phyloP scores from a whole-genome alignment of 148 eudicot genomes.

The Pharnaceum exiguum region DNA sequence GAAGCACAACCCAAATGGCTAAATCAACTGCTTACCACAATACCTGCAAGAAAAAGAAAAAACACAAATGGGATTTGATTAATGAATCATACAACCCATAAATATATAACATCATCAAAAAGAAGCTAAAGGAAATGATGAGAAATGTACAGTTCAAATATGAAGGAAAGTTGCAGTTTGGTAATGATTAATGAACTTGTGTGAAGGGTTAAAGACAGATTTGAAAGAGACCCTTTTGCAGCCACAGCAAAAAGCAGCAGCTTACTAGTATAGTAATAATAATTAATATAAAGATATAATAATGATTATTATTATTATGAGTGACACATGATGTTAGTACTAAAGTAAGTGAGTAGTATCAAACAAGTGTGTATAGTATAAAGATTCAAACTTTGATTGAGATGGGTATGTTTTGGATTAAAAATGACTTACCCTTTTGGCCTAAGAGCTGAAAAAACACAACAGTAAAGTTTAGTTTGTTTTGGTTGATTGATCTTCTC shows the following conservation, averaged over 20 bases:
- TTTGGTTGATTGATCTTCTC: constrained; percentile 7
- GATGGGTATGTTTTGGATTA: constrained; percentile 8
- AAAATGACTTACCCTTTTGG: constrained; percentile 30
- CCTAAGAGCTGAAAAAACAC: too few relatives aligned
- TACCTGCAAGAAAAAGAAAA: neutral
- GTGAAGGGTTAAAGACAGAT: constrained; percentile 15
- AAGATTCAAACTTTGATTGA: constrained; percentile 13
- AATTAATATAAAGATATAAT: too few relatives aligned
- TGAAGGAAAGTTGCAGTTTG: constrained; percentile 16
- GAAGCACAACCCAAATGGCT: neutral
- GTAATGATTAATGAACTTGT: constrained; percentile 31
- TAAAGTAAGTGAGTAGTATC: too few relatives aligned
- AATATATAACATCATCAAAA: neutral
- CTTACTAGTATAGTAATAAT: too few relatives aligned
- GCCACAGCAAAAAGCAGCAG: constrained; percentile 19
- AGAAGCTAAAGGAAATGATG: neutral
- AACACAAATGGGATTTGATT: neutral
- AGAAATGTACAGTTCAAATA: constrained; percentile 6
- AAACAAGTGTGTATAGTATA: neutral
- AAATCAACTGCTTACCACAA: neutral
- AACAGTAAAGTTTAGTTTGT: too few relatives aligned
- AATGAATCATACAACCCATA: constrained; percentile 11
- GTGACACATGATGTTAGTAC: too few relatives aligned
- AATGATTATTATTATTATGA: too few relatives aligned
- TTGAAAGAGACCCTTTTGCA: constrained; percentile 40